Evolutionary conservation across 2,329 filamentous ascomycete species (phyloP), one percentile per base, ranked within the genome.

Genomic region (Sclerotinia subarctica): DNA sequence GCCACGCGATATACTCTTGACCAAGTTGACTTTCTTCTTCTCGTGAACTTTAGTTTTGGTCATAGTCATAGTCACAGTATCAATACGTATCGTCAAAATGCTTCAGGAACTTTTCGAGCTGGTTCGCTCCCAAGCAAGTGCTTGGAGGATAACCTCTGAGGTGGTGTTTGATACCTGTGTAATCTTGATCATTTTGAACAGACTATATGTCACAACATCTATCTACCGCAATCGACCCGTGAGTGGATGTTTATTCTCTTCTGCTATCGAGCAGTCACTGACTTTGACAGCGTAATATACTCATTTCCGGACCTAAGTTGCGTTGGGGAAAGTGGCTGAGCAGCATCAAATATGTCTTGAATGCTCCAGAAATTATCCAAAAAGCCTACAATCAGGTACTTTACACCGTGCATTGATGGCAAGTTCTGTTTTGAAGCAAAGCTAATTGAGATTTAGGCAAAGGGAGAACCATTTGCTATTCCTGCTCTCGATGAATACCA

Each of bases 261-360:
- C 3, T 5, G 0, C 21, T 21, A 3, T 35, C 29, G 11, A 54
- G 21, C 3, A 35, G 21, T 32, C 2, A 13, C 52, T 54, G 6
- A 54, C 17, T 32, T 54, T 11, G 29, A 54, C 21, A 54, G 52
- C 52, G 29, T 13, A 54, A 35, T 10, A 54, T 54, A n/a, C 26
- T 54, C 19, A 54, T 54, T n/a, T 54, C 52, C 21, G 52, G 52
- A 32, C 52, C 52, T 21, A 54, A 11, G 19, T 54, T 54, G 29
- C 52, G 52, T 21, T 54, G 29, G 52, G 52, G 52, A n/a, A 54
- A 54, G 21, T 54, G 52, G 52, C 13, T 54, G 17, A 54, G 52
- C 29, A 54, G 26, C 52, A 54, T 54, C 29, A 54, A 54, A 54
- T 54, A 54, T n/a, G 52, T 54, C 1, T 15, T 54, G 10, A 21